These are phyloP conservation scores for Geotrichum klebahnii DNA, from an alignment of 1,139 yeast genomes.

Conservation along the genomic window DNA sequence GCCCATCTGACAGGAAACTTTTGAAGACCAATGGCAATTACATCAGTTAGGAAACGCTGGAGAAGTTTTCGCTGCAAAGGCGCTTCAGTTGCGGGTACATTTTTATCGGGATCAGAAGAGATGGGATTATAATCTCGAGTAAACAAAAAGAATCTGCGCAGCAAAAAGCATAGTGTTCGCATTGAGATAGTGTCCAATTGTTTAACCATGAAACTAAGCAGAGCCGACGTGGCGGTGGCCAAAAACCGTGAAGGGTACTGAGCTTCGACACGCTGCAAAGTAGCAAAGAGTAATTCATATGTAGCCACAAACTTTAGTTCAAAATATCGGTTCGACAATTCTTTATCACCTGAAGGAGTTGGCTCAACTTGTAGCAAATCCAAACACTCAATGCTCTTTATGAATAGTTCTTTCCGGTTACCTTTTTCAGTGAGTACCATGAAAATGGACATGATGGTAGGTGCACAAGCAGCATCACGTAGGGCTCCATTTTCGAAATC, in stretches of 20 bases:
- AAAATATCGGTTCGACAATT: slow-evolving; percentile 40
- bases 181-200: slow-evolving; percentile 40
- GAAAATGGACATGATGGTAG: slow-evolving; percentile 48
- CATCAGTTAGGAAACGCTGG: slow-evolving; percentile 46
- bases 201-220: slow-evolving; percentile 50
- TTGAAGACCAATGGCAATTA: slow-evolving; percentile 44
- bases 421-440: slow-evolving; percentile 60
- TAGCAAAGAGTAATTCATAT: slow-evolving; percentile 55
- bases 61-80: slow-evolving; percentile 43
- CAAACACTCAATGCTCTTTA: slow-evolving; percentile 64
- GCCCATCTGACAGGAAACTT: slow-evolving; percentile 35
- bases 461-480: slow-evolving; percentile 28
- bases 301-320: slow-evolving; percentile 61
- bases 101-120: slow-evolving; percentile 40
- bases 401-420: slow-evolving; percentile 71
- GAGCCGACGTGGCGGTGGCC: slow-evolving; percentile 57
- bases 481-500: slow-evolving; percentile 31
- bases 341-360: slow-evolving; percentile 5
- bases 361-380: slow-evolving; percentile 37
- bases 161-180: slow-evolving; percentile 44
- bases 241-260: slow-evolving; percentile 75
- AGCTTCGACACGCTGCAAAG: slow-evolving; percentile 55
- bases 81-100: slow-evolving; percentile 37
- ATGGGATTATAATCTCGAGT: slow-evolving; percentile 58
- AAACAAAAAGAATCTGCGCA: slow-evolving; percentile 61